These are phyloP conservation scores for Gossypium anomalum DNA, from an alignment of 345 rosid genomes.

Conservation along the genomic window DNA sequence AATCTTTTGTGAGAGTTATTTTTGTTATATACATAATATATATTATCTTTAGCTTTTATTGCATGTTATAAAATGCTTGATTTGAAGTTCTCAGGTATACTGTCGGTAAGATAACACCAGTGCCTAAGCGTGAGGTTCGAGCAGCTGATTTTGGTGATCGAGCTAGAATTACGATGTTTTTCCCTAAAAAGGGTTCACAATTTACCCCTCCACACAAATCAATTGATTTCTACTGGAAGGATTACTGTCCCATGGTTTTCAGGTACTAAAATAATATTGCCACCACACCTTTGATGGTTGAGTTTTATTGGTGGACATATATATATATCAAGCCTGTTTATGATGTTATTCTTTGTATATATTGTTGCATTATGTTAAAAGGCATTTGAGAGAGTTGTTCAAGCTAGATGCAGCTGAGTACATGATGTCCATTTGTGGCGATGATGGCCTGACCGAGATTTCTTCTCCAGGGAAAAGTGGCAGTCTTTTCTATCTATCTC, in stretches of 20 bases:
- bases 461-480: constrained; percentile 95
- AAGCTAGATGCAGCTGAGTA: constrained; percentile 96
- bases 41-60: not conserved
- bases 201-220: constrained; percentile 88
- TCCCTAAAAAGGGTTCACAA: constrained; percentile 79
- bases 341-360: not conserved
- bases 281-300: not conserved
- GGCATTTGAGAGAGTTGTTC: constrained; percentile 97
- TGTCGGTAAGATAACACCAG: constrained; percentile 93
- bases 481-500: constrained; percentile 91
- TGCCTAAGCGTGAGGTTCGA: constrained; percentile 85
- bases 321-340: not conserved
- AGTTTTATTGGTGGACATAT: not conserved
- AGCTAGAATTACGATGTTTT: constrained; percentile 91
- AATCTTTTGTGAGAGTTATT: not conserved
- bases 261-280: constrained; percentile 40
- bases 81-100: constrained; percentile 74
- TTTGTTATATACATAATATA: not conserved
- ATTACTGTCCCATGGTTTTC: constrained; percentile 98
- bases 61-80: constrained; percentile 18
- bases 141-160: constrained; percentile 81
- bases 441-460: constrained; percentile 79
- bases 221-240: constrained; percentile 86
- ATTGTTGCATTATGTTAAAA: constrained; percentile 24
- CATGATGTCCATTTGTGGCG: constrained; percentile 99